phyloP scores from a whole-genome alignment of 176 grass and related monocot genomes.

The Hordeum vulgare region DNA sequence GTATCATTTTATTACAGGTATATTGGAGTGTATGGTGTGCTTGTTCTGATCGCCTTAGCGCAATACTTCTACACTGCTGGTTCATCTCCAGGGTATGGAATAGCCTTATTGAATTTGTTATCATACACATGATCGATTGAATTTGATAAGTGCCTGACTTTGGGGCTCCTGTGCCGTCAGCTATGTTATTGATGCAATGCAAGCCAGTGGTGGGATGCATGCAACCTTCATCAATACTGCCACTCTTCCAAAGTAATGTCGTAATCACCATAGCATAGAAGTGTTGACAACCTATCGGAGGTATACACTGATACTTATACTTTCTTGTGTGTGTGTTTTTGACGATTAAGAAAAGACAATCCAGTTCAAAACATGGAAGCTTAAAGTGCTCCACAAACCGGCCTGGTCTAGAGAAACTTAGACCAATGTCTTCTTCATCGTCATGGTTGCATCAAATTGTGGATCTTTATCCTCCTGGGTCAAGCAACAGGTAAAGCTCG shows the following conservation, averaged over 20 bases:
- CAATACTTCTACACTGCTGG: constrained; percentile 79
- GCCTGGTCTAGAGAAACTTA: constrained; percentile 45
- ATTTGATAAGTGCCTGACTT: not conserved
- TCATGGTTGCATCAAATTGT: constrained; percentile 64
- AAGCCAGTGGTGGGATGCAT: constrained; percentile 52
- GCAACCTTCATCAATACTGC: constrained; percentile 63
- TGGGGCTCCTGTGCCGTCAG: constrained; percentile 33
- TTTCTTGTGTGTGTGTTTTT: constrained; percentile 59
- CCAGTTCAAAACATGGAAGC: constrained; percentile 66
- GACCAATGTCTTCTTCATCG: constrained; percentile 23
- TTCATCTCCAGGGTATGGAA: constrained; percentile 76
- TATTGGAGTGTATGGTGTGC: constrained; percentile 46
- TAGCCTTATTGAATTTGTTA: constrained; percentile 4
- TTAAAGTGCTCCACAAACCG: constrained; percentile 24
- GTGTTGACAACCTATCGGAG: constrained; percentile 4
- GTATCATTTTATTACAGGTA: constrained; percentile 53
- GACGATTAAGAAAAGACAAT: constrained; percentile 99
- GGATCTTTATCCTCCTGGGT: constrained; percentile 75
- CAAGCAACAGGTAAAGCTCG: constrained; percentile 58
- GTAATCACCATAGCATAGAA: constrained; percentile 21
- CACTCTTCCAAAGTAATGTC: constrained; percentile 68
- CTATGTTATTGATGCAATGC: constrained; percentile 68
- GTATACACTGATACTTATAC: constrained; percentile 33
- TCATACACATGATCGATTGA: not conserved
- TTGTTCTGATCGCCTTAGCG: constrained; percentile 54